Evolutionary conservation across 257 asterid genomes (phyloP).

Genomic region (Petrea volubilis): DNA sequence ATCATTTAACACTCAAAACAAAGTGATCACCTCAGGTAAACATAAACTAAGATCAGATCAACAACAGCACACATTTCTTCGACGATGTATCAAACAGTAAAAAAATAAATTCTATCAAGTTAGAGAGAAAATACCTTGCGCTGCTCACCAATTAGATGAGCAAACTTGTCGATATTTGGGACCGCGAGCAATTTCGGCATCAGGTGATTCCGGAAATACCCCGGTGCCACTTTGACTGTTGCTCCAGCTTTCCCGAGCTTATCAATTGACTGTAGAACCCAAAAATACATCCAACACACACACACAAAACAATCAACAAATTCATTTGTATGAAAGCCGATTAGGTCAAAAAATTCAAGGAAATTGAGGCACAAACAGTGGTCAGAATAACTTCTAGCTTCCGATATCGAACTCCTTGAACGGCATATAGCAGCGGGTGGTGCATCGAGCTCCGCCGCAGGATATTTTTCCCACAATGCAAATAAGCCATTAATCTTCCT

Average conservation of each 20-base stretch:
- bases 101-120: background rate
- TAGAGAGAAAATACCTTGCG: slow-evolving; percentile 56
- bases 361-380: slow-evolving; percentile 38
- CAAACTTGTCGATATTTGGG: slow-evolving; percentile 83
- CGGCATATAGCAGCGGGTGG: slow-evolving; percentile 53
- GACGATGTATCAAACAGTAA: background rate
- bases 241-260: slow-evolving; percentile 95
- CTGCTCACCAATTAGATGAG: slow-evolving; percentile 76
- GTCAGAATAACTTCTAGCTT: slow-evolving; percentile 64
- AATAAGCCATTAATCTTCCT: slow-evolving; percentile 38
- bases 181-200: slow-evolving; percentile 94
- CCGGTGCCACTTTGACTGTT: slow-evolving; percentile 95
- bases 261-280: slow-evolving; percentile 47
- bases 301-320: background rate
- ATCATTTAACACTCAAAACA: background rate
- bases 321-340: background rate
- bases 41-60: background rate
- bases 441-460: slow-evolving; percentile 50
- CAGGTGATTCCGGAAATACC: slow-evolving; percentile 89
- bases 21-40: background rate
- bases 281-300: no score
- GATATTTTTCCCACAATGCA: slow-evolving; percentile 43
- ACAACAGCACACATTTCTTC: background rate
- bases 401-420: slow-evolving; percentile 59
- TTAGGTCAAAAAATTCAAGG: background rate